Evolutionary conservation across 2,329 filamentous ascomycete genomes (phyloP).

Genomic region (Diplodia corticola): DNA sequence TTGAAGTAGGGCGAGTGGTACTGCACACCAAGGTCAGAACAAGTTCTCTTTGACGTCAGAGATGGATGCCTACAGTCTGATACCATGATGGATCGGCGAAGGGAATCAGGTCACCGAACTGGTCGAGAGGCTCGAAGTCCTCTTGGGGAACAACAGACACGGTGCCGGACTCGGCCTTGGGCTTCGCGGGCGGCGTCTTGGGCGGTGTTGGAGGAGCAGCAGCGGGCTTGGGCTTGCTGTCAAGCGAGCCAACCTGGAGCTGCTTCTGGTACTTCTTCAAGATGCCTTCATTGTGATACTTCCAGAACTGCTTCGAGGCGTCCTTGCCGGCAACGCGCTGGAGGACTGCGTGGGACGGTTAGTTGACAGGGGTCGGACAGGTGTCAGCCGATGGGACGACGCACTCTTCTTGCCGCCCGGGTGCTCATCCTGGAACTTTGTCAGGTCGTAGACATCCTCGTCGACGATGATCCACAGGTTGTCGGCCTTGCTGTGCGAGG

Average conservation of each 20-base stretch:
- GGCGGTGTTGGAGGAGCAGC: constrained; percentile 53
- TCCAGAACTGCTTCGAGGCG: constrained; percentile 69
- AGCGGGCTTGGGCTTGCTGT: constrained; percentile 63
- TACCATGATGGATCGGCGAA: constrained; percentile 95
- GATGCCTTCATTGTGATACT: constrained; percentile 62
- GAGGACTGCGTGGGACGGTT: constrained; percentile 50
- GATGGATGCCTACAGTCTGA: constrained; percentile 68
- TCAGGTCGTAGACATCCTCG: constrained; percentile 93
- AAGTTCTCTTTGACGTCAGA: background rate
- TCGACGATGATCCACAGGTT: constrained; percentile 89
- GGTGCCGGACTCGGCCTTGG: constrained; percentile 60
- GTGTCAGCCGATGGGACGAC: constrained; percentile 28
- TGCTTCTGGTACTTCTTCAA: constrained; percentile 63
- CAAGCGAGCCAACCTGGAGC: constrained; percentile 70
- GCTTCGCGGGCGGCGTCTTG: constrained; percentile 52
- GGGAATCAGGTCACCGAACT: constrained; percentile 82
- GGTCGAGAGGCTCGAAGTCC: constrained; percentile 66
- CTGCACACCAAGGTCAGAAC: constrained; percentile 45
- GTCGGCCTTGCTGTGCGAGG: constrained; percentile 85
- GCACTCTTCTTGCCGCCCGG: constrained; percentile 71
- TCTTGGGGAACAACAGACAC: constrained; percentile 47
- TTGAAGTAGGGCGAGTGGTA: constrained; percentile 98
- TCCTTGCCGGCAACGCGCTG: constrained; percentile 66
- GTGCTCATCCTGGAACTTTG: constrained; percentile 59
- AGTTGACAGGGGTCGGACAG: constrained; percentile 23